Percentiles rank a stretch among this genome's conserved stretches.
Evolutionary conservation across 1,284 basidiomycete species (phyloP).

Genomic region (Trametes sp.): DNA sequence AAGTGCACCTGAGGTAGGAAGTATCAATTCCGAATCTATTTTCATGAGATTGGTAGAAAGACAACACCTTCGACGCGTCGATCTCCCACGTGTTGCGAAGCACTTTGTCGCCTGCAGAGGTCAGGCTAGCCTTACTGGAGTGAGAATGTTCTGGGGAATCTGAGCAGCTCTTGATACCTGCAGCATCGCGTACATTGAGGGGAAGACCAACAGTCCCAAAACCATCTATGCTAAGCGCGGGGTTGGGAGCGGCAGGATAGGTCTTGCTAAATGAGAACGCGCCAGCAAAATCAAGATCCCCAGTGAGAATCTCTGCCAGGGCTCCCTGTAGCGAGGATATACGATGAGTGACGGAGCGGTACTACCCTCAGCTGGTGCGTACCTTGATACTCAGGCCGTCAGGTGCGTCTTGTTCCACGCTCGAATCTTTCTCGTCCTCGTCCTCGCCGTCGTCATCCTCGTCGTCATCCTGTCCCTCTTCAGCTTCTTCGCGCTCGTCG

Average conservation of each 20-base stretch:
- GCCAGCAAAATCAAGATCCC: background rate
- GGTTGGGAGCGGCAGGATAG: constrained; percentile 35
- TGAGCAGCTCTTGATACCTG: constrained; percentile 41
- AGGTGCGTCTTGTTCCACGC: background rate
- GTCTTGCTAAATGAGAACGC: constrained; percentile 32
- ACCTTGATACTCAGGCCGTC: too few species aligned
- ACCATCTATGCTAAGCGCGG: constrained; percentile 31
- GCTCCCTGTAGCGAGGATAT: background rate
- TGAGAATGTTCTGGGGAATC: constrained; percentile 50
- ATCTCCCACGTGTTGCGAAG: constrained; percentile 43
- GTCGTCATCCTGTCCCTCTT: too few species aligned
- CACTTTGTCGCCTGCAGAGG: constrained; percentile 36
- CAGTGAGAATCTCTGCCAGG: background rate
- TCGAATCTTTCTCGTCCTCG: background rate
- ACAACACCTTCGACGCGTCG: constrained; percentile 31
- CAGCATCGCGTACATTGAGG: constrained; percentile 34
- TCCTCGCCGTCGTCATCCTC: background rate
- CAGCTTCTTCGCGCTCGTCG: too few species aligned
- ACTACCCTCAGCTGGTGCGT: background rate
- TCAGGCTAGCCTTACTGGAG: constrained; percentile 37
- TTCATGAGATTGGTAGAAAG: background rate
- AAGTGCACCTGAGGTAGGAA: constrained; percentile 27
- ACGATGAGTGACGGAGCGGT: background rate
- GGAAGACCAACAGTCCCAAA: constrained; percentile 48
- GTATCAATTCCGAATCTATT: background rate